Percentiles rank a stretch among this genome's conserved stretches.
Conservation (phyloP, 1,284 basidiomycete species). For the Lignosus rhinocerotis region DNA sequence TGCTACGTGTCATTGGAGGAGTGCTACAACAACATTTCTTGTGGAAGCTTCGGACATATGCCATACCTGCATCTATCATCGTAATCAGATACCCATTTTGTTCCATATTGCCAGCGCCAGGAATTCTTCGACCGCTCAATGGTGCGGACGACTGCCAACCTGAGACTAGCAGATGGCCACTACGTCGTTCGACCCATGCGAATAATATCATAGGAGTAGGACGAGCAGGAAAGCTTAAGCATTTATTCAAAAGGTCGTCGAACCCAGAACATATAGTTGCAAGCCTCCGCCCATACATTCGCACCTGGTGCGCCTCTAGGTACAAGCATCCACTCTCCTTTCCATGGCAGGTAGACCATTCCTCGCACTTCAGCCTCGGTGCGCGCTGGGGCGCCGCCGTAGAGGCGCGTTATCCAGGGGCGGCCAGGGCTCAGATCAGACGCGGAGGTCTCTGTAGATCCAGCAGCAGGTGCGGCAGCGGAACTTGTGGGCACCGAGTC, state of each 20-base stretch:
- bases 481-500: conserved; percentile 41
- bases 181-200: too few relatives aligned
- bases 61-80: background rate
- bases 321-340: conserved; percentile 71
- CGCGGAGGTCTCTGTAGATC: too few relatives aligned
- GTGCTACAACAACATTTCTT: background rate
- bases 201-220: too few relatives aligned
- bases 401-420: conserved; percentile 48
- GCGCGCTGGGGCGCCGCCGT: conserved; percentile 47
- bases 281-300: conserved; percentile 60
- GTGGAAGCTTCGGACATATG: background rate
- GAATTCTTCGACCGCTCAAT: too few relatives aligned
- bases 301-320: conserved; percentile 57
- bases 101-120: background rate
- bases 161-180: too few relatives aligned
- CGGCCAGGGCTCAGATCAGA: background rate
- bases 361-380: conserved; percentile 81
- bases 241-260: conserved; percentile 49
- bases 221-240: background rate
- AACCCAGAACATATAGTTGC: conserved; percentile 84
- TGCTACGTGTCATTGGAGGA: background rate
- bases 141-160: too few relatives aligned
- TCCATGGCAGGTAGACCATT: conserved; percentile 80
- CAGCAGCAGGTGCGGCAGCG: background rate
- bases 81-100: conserved; percentile 13